Conservation (phyloP, 1,139 yeast genomes). For the Fermentozyma sake region DNA sequence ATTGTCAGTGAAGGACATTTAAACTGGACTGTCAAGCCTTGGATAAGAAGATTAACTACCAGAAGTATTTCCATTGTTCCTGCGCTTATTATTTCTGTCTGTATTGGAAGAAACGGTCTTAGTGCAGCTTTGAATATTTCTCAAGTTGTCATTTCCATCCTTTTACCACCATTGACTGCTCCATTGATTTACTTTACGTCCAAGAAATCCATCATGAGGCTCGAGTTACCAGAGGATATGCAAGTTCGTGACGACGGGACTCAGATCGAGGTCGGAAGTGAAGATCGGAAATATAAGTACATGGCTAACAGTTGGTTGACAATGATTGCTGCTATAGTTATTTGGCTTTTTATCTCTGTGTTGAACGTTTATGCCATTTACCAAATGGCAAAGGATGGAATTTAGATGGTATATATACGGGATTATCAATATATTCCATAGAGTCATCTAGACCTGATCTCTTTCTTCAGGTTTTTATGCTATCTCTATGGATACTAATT, state of each 20-base stretch:
- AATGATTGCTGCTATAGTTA: constrained; percentile 36
- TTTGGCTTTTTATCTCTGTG: constrained; percentile 64
- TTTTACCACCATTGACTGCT: constrained; percentile 71
- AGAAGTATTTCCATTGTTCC: constrained; percentile 71
- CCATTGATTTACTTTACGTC: constrained; percentile 72
- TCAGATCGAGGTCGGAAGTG: constrained; percentile 3
- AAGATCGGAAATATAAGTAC: constrained; percentile 34
- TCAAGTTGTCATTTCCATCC: constrained; percentile 66
- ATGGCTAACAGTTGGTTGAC: constrained; percentile 64
- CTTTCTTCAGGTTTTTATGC: too few relatives aligned
- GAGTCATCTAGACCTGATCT: too few relatives aligned
- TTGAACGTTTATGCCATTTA: constrained; percentile 70
- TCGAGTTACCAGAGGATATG: constrained; percentile 23
- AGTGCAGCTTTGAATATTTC: constrained; percentile 67
- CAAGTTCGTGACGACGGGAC: constrained; percentile 11
- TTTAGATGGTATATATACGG: too few relatives aligned
- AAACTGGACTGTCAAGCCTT: constrained; percentile 66
- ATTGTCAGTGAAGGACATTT: constrained; percentile 77
- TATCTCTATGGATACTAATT: too few relatives aligned
- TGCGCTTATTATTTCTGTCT: constrained; percentile 57
- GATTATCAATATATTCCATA: too few relatives aligned
- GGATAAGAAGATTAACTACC: constrained; percentile 67
- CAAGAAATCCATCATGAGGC: constrained; percentile 54
- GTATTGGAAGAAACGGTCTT: constrained; percentile 67
- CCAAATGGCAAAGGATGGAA: constrained; percentile 50